Evolutionary conservation across 345 rosid species (phyloP), one percentile per base, ranked within the genome.

Genomic region (Crucihimalaya himalaica): DNA sequence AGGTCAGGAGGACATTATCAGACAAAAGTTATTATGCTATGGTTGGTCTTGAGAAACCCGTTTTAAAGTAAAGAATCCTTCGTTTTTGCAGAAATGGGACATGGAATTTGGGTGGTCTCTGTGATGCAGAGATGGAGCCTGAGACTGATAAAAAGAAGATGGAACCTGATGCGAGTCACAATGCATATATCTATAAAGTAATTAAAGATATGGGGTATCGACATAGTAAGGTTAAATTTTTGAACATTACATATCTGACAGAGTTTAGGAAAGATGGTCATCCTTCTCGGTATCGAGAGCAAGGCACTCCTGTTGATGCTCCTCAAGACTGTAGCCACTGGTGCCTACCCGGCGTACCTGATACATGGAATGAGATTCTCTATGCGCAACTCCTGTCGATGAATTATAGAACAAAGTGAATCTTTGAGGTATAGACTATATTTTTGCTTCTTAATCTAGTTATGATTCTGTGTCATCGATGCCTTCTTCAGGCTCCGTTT

Each of bases 311-410:
- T 2, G 58, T 63, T 46, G 76, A 78, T 67, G 92, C 92, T 77
- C 89, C 99, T 7, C 92, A 92, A 75, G 98, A 90, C 71, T 90
- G 96, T 83, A 89, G 98, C 83, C 97, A 90, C 60, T 96, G 99
- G 97, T 96, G 97, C 79, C 63, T 90, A 71, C 97, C 97, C 2
- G 98, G 97, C 8, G 80, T 95, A 46, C 97, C 98, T 9, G 93
- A 92, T 66, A 78, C 84, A 16, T 96, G 98, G 98, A 92, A 96
- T 76, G 86, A 90, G 72, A 80, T 96, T 32, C 83, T 92, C 80
- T 92, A 87, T 72, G 90, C 89, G 32, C 83, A 86, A 34, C 81
- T 96, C 43, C 27, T 88, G 76, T 83, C 86, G 21, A 81, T 81
- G 83, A 79, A 78, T 46, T 86, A 80, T 79, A 76, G 60, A 77